Evolutionary conservation across 2,329 filamentous ascomycete genomes (phyloP).

Genomic region (Verticillium nubilum): DNA sequence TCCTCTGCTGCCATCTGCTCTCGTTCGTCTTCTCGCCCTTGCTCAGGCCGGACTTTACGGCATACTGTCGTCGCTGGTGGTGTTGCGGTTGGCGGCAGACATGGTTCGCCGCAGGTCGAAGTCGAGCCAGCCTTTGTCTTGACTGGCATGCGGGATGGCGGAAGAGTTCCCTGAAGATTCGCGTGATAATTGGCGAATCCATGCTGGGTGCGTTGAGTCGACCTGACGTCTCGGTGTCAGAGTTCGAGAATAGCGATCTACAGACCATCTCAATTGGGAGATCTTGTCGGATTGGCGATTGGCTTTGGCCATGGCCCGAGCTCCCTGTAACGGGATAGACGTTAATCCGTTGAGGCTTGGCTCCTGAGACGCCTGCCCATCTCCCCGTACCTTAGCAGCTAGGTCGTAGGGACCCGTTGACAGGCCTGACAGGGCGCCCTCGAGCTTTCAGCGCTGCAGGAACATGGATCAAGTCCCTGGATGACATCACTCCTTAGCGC

Average conservation of each 20-base stretch:
- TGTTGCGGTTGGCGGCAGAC: constrained; percentile 10
- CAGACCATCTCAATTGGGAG: constrained; percentile 2
- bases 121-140: constrained; percentile 27
- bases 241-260: neutral
- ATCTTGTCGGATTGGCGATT: constrained; percentile 2
- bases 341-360: constrained; percentile 8
- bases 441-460: neutral
- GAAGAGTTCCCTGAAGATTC: constrained; percentile 82
- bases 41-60: constrained; percentile 8
- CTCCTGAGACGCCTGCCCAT: neutral
- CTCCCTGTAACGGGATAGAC: constrained; percentile 13
- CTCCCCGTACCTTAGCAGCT: neutral
- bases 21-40: constrained; percentile 42
- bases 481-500: neutral
- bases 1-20: constrained; percentile 82
- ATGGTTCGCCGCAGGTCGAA: constrained; percentile 19
- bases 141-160: constrained; percentile 63
- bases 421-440: neutral
- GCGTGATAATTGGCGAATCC: constrained; percentile 75
- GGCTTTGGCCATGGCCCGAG: constrained; percentile 15
- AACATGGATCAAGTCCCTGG: neutral
- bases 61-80: constrained; percentile 22
- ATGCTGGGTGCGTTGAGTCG: constrained; percentile 37
- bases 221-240: neutral
- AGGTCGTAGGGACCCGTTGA: neutral